Base-by-base conservation (phyloP, 1,284 basidiomycete species). In the Pascua sp. region DNA sequence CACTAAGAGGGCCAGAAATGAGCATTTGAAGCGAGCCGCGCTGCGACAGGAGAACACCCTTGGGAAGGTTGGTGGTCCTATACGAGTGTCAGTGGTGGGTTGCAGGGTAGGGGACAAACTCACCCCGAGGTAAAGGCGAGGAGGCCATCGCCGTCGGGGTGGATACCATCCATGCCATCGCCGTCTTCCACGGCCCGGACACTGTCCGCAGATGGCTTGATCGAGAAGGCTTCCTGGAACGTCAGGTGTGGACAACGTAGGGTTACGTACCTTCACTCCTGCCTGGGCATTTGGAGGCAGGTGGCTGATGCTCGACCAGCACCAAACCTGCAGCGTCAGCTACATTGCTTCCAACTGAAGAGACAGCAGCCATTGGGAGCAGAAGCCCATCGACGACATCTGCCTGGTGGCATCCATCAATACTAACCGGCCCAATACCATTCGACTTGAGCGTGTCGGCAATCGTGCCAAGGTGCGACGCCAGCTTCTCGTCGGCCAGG, bases 11-110 rank as follows among this genome's bases (percentile, higher is more conserved):
- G 4, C 24, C 24, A 32, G 24, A 32, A 32, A 32, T 7, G 24
- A 32, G 24, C 24, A 32, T 32, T 32, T 32, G 24, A 32, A 74
- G 56, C 4, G 71, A 65, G 59, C 66, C 66, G 32, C 71, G 60
- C 53, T 74, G 72, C 4, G 68, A 71, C 43, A 70, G 69, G 24
- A 71, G 59, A 1, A 74, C 71, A 1, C 70, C 72, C 60, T 72
- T 74, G 17, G 71, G 69, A 13, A 55, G 53, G 4, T 67, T 69
- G 47, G 71, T 71, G 42, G 72, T 74, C 1, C 71, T 70, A 24
- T 24, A 5, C 8, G 16, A 32, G 44, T 42, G 55, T 57, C 49
- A 56, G 49, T 11, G 2, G 2, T 49, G 8, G 59, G 67, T 52
- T 71, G 70, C 47, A 65, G 67, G 46, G 72, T 12, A 8, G 11